Conservation (phyloP, 176 grass and related monocot species). For the Canna indica region DNA sequence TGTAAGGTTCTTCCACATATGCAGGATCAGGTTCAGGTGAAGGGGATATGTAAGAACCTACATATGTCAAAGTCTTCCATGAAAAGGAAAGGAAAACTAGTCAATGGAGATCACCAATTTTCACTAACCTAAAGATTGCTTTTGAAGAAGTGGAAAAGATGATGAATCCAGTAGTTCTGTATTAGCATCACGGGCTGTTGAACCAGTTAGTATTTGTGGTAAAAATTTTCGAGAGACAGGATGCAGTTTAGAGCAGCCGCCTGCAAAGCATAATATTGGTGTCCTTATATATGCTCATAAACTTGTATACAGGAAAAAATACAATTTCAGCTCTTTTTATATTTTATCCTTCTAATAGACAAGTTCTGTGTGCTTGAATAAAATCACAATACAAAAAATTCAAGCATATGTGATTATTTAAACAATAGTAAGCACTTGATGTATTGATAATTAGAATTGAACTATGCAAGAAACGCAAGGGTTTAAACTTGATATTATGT, state of each 20-base stretch:
- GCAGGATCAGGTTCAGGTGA: constrained; percentile 14
- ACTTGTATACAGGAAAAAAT: no score
- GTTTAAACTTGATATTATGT: neutral
- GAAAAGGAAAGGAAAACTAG: constrained; percentile 11
- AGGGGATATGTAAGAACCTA: neutral
- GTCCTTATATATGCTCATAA: neutral
- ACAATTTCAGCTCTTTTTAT: no score
- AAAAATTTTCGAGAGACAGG: constrained; percentile 38
- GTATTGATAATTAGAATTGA: neutral
- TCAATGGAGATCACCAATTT: constrained; percentile 10
- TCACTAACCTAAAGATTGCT: constrained; percentile 26
- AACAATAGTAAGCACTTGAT: neutral
- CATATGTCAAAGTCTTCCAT: constrained; percentile 17
- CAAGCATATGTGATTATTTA: neutral
- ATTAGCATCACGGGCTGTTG: constrained; percentile 24
- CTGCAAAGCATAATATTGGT: neutral
- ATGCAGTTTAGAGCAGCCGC: constrained; percentile 20
- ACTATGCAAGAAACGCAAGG: neutral
- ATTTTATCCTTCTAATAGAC: no score
- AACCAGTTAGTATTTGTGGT: constrained; percentile 22
- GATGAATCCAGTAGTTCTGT: constrained; percentile 31
- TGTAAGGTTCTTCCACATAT: constrained; percentile 12
- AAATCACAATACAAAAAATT: no score
- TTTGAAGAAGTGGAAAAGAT: constrained; percentile 12
- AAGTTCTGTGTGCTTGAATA: no score